Evolutionary conservation across 1,284 basidiomycete genomes (phyloP).

Genomic region (Ceratorhiza oryzae-sativae): DNA sequence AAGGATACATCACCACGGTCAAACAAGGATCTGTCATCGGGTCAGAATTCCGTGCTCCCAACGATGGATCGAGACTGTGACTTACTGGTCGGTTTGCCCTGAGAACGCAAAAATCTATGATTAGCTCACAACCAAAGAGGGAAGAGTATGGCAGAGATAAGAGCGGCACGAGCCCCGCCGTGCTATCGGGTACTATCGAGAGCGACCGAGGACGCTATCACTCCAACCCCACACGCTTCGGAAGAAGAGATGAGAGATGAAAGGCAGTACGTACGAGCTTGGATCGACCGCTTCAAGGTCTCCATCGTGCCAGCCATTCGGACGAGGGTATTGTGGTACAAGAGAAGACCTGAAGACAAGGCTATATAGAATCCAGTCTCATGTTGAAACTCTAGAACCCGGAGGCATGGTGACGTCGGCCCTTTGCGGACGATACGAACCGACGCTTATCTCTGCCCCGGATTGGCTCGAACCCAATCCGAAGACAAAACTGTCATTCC

Average conservation of each 20-base stretch:
- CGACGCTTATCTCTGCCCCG: conserved; percentile 25
- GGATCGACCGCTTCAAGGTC: conserved; percentile 31
- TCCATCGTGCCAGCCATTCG: conserved; percentile 32
- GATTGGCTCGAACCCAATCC: conserved; percentile 24
- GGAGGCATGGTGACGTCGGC: conserved; percentile 24
- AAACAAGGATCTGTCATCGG: conserved; percentile 45
- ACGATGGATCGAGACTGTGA: background rate
- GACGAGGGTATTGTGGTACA: conserved; percentile 14
- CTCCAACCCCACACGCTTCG: conserved; percentile 13
- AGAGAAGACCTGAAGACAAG: background rate
- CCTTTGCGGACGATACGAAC: conserved; percentile 22
- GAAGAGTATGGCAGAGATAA: background rate
- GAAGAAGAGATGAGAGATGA: background rate
- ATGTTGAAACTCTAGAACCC: conserved; percentile 26
- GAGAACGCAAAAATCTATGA: background rate
- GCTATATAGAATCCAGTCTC: conserved; percentile 26
- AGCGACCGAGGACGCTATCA: background rate
- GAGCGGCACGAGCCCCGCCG: background rate
- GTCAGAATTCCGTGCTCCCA: background rate
- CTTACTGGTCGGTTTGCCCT: conserved; percentile 34
- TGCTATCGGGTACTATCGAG: background rate
- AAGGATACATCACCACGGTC: conserved; percentile 74
- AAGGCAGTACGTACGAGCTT: conserved; percentile 7
- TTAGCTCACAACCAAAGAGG: conserved; percentile 7
- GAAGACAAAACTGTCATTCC: background rate